Conservation (phyloP, 345 rosid genomes). For the Arabidopsis thaliana region DNA sequence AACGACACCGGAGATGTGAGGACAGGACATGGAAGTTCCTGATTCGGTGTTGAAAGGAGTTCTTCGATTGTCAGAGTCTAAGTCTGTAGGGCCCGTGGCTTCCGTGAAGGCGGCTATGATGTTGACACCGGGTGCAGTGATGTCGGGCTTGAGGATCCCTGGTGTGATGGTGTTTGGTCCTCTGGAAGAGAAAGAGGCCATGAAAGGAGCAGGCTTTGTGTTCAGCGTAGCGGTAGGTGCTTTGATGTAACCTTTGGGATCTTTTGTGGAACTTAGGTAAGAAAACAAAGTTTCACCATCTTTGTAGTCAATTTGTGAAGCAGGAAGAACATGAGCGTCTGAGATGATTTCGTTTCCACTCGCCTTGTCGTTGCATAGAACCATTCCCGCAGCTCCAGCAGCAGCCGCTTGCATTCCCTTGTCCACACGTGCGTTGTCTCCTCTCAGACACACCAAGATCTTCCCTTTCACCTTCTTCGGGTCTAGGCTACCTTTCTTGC, state of each 20-base stretch:
- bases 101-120: constrained; percentile 62
- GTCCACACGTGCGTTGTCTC: constrained; percentile 50
- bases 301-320: constrained; percentile 56
- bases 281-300: constrained; percentile 56
- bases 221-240: constrained; percentile 35
- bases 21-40: constrained; percentile 74
- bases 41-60: constrained; percentile 47
- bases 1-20: constrained; percentile 60
- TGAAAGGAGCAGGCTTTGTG: constrained; percentile 64
- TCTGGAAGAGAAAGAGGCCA: constrained; percentile 64
- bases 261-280: constrained; percentile 52
- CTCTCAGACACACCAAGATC: constrained; percentile 66
- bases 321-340: constrained; percentile 71
- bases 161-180: constrained; percentile 73
- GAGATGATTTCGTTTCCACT: constrained; percentile 55
- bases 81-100: constrained; percentile 48
- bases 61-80: constrained; percentile 49
- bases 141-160: constrained; percentile 77
- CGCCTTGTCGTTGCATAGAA: constrained; percentile 61
- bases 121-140: constrained; percentile 83
- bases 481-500: constrained; percentile 57
- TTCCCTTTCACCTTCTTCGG: constrained; percentile 64
- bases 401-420: constrained; percentile 54
- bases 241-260: constrained; percentile 55
- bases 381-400: constrained; percentile 76